These are phyloP conservation scores for Russula sp. DNA, from an alignment of 768 basidiomycete species.

Conservation along the genomic window DNA sequence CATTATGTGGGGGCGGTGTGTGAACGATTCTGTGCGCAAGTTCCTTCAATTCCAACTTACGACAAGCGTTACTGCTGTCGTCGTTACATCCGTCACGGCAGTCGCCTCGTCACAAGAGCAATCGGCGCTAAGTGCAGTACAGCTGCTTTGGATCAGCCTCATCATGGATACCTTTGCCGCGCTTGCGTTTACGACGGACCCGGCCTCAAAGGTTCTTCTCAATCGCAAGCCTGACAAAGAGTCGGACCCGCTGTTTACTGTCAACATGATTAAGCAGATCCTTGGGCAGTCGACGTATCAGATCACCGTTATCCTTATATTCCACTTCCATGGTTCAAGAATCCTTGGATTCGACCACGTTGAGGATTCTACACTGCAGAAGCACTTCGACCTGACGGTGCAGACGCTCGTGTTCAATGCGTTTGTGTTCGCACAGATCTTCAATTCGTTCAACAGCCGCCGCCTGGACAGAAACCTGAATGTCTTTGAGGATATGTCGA, in stretches of 20 bases:
- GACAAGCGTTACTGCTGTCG: constrained; percentile 91
- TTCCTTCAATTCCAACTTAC: constrained; percentile 95
- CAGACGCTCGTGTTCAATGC: constrained; percentile 93
- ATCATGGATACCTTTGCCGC: constrained; percentile 99
- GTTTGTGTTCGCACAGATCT: constrained; percentile 98
- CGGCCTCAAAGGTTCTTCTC: constrained; percentile 72
- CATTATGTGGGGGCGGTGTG: constrained; percentile 98
- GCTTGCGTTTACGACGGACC: constrained; percentile 94
- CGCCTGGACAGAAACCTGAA: constrained; percentile 82
- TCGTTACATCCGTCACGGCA: constrained; percentile 89
- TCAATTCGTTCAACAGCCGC: constrained; percentile 90
- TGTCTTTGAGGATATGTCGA: constrained; percentile 75
- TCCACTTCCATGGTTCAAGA: constrained; percentile 75
- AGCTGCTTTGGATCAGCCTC: constrained; percentile 97
- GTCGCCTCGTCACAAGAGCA: constrained; percentile 69
- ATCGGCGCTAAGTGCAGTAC: constrained; percentile 92
- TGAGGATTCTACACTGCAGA: constrained; percentile 28
- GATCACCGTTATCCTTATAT: constrained; percentile 71
- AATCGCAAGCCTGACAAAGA: constrained; percentile 89
- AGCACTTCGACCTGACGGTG: constrained; percentile 43
- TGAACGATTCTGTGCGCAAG: constrained; percentile 96
- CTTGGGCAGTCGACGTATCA: constrained; percentile 86
- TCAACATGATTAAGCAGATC: constrained; percentile 97
- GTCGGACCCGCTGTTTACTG: constrained; percentile 80
- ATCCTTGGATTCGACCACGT: constrained; percentile 58